A percentile compares a stretch with the other conserved stretches of the same genome.
phyloP scores from a whole-genome alignment of 1,284 basidiomycete species.

The Megacollybia platyphylla region DNA sequence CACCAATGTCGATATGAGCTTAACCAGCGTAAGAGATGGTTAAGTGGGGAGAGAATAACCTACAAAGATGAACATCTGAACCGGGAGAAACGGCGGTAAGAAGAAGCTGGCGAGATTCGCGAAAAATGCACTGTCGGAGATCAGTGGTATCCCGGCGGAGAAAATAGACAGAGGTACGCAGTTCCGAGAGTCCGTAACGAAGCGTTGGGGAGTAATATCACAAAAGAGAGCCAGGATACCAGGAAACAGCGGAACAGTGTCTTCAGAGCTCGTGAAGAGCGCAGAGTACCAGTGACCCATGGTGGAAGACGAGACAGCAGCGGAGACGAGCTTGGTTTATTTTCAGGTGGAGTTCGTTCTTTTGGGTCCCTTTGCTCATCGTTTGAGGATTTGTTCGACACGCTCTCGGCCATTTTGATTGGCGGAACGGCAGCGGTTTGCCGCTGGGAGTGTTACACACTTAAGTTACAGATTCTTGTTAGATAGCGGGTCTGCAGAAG shows the following conservation, averaged over 20 bases:
- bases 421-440: neutral
- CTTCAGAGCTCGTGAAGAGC: conserved; percentile 11
- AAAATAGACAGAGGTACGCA: conserved; percentile 9
- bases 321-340: neutral
- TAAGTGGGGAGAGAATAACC: neutral
- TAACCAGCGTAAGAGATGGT: neutral
- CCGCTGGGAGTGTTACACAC: too few relatives aligned
- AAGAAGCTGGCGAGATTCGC: conserved; percentile 12
- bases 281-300: conserved; percentile 12
- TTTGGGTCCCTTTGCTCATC: neutral
- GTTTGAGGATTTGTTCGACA: neutral
- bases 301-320: conserved; percentile 5
- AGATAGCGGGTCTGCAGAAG: too few relatives aligned
- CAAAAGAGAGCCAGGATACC: conserved; percentile 11
- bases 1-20: conserved; percentile 34
- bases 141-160: neutral
- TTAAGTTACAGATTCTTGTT: too few relatives aligned
- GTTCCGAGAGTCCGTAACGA: conserved; percentile 13
- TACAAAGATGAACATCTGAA: conserved; percentile 15
- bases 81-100: conserved; percentile 14
- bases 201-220: conserved; percentile 13
- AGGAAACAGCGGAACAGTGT: conserved; percentile 13
- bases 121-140: conserved; percentile 12
- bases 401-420: neutral
- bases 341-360: neutral